Evolutionary conservation across 768 basidiomycete species (phyloP).

Genomic region (Podaxis sp.): DNA sequence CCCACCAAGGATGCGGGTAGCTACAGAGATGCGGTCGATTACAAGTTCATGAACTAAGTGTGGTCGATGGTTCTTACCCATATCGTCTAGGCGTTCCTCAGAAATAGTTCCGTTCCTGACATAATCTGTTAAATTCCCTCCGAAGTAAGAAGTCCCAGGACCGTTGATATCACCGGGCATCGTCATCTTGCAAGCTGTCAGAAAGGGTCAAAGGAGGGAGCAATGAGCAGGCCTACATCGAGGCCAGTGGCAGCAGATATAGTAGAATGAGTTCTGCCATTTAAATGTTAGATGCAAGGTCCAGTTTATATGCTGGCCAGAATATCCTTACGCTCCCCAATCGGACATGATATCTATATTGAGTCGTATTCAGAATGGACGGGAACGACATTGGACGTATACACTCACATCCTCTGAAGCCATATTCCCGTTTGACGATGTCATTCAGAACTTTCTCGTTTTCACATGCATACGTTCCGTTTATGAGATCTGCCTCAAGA

Average conservation of each 20-base stretch:
- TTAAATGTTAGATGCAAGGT: neutral
- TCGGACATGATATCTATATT: slow-evolving; percentile 65
- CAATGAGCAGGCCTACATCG: slow-evolving; percentile 42
- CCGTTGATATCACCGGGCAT: slow-evolving; percentile 62
- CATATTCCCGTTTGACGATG: slow-evolving; percentile 70
- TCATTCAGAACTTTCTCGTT: slow-evolving; percentile 70
- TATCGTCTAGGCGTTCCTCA: slow-evolving; percentile 66
- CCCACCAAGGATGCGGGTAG: slow-evolving; percentile 69
- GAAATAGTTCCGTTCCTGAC: slow-evolving; percentile 76
- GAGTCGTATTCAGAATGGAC: neutral
- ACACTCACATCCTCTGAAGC: slow-evolving; percentile 70
- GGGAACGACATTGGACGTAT: neutral
- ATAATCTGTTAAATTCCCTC: slow-evolving; percentile 63
- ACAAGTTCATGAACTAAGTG: no score
- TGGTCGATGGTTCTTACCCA: slow-evolving; percentile 45
- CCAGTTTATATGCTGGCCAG: neutral
- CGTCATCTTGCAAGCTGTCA: slow-evolving; percentile 49
- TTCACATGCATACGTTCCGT: slow-evolving; percentile 75
- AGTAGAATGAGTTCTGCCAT: slow-evolving; percentile 52
- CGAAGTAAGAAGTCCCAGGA: slow-evolving; percentile 57
- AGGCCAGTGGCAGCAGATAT: slow-evolving; percentile 59
- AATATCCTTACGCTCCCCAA: slow-evolving; percentile 55
- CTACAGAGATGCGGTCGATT: slow-evolving; percentile 31
- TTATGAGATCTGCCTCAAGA: slow-evolving; percentile 51
- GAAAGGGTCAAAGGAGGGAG: neutral